phyloP scores from a whole-genome alignment of 164 flowering plant species.

The Santalum album region DNA sequence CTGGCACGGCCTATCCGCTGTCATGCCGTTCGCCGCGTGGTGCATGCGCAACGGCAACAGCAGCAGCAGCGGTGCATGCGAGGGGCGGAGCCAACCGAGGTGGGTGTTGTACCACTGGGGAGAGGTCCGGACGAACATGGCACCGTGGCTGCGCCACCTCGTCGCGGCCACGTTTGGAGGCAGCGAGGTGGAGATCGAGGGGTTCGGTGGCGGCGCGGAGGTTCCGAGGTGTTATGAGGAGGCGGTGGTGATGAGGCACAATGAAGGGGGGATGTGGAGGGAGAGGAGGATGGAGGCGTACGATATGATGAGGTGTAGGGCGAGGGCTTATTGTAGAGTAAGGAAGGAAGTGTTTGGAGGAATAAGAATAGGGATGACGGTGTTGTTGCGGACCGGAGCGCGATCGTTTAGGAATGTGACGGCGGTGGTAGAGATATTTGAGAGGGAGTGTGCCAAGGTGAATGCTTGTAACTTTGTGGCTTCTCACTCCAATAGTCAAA shows the following conservation, averaged over 20 bases:
- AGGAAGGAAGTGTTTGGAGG: conserved; percentile 9
- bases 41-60: conserved; percentile 7
- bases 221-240: conserved; percentile 37
- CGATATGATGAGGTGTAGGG: conserved; percentile 70
- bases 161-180: not conserved
- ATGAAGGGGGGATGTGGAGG: conserved; percentile 62
- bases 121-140: conserved; percentile 31
- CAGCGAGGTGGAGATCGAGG: not conserved
- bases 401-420: conserved; percentile 63
- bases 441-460: conserved; percentile 48
- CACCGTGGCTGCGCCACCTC: not conserved
- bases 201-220: conserved; percentile 9
- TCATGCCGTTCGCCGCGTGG: conserved; percentile 62
- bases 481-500: conserved; percentile 51
- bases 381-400: conserved; percentile 64
- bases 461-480: conserved; percentile 44
- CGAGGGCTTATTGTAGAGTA: conserved; percentile 47
- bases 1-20: conserved; percentile 75
- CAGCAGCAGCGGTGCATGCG: too few relatives aligned
- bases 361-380: conserved; percentile 45
- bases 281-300: conserved; percentile 45
- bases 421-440: conserved; percentile 41
- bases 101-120: conserved; percentile 80
- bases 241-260: conserved; percentile 77
- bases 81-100: not conserved